Percentiles rank a stretch among this genome's conserved stretches.
phyloP scores from a whole-genome alignment of 2,329 filamentous ascomycete genomes.

The Verticillium isaacii region DNA sequence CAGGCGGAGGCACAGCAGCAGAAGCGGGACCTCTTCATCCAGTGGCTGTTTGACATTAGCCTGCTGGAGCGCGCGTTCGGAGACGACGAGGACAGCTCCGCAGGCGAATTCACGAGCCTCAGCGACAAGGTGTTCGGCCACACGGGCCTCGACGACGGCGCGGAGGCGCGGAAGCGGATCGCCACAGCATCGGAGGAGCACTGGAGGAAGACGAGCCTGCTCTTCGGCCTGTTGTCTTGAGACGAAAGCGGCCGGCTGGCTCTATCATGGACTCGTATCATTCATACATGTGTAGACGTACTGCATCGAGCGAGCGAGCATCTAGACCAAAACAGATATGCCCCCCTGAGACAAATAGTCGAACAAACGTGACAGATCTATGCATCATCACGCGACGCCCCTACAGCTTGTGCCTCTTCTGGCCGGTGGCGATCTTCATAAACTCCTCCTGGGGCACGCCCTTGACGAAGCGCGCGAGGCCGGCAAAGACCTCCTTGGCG shows the following conservation, averaged over 20 bases:
- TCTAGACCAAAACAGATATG: not conserved
- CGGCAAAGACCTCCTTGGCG: constrained; percentile 79
- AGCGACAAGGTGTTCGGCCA: constrained; percentile 38
- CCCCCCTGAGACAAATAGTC: not conserved
- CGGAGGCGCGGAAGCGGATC: constrained; percentile 49
- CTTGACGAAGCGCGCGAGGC: constrained; percentile 72
- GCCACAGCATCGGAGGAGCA: constrained; percentile 66
- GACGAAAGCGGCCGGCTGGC: constrained; percentile 2
- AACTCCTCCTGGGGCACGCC: constrained; percentile 90
- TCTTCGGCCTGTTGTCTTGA: constrained; percentile 71
- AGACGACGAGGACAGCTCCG: constrained; percentile 14
- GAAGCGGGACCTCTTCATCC: constrained; percentile 44
- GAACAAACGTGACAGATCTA: not conserved
- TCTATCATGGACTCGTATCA: not conserved
- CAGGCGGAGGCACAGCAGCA: constrained; percentile 19
- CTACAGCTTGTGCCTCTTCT: constrained; percentile 93
- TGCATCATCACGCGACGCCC: not conserved
- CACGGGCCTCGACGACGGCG: constrained; percentile 41
- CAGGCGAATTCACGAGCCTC: constrained; percentile 35
- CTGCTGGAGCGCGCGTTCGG: constrained; percentile 44
- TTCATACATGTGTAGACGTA: constrained; percentile 6
- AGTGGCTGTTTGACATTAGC: constrained; percentile 58
- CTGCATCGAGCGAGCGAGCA: not conserved
- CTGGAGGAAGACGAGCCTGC: constrained; percentile 74
- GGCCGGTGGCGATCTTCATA: constrained; percentile 72